These are phyloP conservation scores for Tagetes patula DNA, from an alignment of 129 eudicot species.

Conservation along the genomic window DNA sequence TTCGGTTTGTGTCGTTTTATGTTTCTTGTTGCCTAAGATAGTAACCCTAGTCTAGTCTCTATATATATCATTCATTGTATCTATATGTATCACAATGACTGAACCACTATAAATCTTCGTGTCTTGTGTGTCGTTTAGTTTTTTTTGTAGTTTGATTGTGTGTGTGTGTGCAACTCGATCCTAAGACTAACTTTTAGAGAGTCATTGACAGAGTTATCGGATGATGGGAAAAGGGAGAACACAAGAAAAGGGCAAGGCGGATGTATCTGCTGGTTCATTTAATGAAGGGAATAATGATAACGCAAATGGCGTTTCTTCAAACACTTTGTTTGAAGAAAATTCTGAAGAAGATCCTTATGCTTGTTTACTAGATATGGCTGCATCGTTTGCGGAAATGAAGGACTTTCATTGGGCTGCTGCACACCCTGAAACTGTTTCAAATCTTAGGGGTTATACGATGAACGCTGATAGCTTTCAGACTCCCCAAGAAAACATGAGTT, in stretches of 20 bases:
- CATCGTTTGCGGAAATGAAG: slow-evolving; percentile 23
- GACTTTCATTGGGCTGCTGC: slow-evolving; percentile 28
- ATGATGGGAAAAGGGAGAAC: slow-evolving; percentile 46
- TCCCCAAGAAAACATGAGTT: slow-evolving; percentile 26
- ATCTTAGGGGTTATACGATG: slow-evolving; percentile 22
- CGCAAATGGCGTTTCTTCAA: slow-evolving; percentile 13
- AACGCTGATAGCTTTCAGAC: slow-evolving; percentile 31
- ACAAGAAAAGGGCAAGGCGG: slow-evolving; percentile 41
- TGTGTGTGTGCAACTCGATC: too few species aligned
- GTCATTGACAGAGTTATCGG: slow-evolving; percentile 30
- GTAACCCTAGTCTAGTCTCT: too few species aligned
- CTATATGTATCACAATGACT: too few species aligned
- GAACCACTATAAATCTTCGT: too few species aligned
- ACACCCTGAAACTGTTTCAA: slow-evolving; percentile 30
- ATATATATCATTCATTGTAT: too few species aligned
- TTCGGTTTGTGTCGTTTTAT: too few species aligned
- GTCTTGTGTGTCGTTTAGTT: too few species aligned
- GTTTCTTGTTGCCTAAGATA: too few species aligned
- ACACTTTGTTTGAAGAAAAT: slow-evolving; percentile 23
- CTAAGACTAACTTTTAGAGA: too few species aligned
- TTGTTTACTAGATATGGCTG: slow-evolving; percentile 19
- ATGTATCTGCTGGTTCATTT: slow-evolving; percentile 23
- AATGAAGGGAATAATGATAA: slow-evolving; percentile 22
- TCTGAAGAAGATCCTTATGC: slow-evolving; percentile 29
- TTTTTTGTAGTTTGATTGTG: too few species aligned